Evolutionary conservation across 2,329 filamentous ascomycete genomes (phyloP).

Genomic region (Fusarium continuum): DNA sequence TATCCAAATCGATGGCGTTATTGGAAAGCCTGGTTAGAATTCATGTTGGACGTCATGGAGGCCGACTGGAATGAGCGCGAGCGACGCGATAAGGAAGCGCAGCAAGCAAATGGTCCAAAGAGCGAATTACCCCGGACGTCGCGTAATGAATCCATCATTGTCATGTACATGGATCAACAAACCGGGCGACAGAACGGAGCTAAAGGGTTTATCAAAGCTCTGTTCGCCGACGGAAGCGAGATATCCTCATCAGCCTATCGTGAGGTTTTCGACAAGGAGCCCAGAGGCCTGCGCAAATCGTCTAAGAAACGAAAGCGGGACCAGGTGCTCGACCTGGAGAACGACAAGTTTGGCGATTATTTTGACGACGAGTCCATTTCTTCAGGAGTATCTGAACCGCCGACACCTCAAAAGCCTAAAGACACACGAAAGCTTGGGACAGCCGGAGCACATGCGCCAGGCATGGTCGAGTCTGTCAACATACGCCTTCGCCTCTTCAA

Average conservation of each 20-base stretch:
- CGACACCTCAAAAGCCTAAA: conserved; percentile 54
- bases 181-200: conserved; percentile 56
- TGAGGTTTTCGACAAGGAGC: conserved; percentile 75
- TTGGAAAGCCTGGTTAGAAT: conserved; percentile 83
- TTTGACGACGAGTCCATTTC: conserved; percentile 65
- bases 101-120: conserved; percentile 30
- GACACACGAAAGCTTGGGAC: conserved; percentile 33
- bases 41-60: conserved; percentile 81
- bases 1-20: conserved; percentile 79
- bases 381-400: conserved; percentile 57
- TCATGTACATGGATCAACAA: conserved; percentile 64
- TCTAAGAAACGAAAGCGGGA: conserved; percentile 61
- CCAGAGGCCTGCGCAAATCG: conserved; percentile 51
- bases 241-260: conserved; percentile 64
- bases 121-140: conserved; percentile 43
- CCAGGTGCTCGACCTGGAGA: conserved; percentile 63
- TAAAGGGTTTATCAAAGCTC: conserved; percentile 69
- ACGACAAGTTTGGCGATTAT: conserved; percentile 69
- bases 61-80: conserved; percentile 71
- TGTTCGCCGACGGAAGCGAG: conserved; percentile 72
- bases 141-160: conserved; percentile 66
- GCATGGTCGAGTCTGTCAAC: conserved; percentile 63
- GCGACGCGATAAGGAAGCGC: conserved; percentile 55
- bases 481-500: conserved; percentile 71
- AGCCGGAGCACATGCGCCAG: conserved; percentile 37